Evolutionary conservation across 2,329 filamentous ascomycete genomes (phyloP).

Genomic region (Rutstroemia sp.): DNA sequence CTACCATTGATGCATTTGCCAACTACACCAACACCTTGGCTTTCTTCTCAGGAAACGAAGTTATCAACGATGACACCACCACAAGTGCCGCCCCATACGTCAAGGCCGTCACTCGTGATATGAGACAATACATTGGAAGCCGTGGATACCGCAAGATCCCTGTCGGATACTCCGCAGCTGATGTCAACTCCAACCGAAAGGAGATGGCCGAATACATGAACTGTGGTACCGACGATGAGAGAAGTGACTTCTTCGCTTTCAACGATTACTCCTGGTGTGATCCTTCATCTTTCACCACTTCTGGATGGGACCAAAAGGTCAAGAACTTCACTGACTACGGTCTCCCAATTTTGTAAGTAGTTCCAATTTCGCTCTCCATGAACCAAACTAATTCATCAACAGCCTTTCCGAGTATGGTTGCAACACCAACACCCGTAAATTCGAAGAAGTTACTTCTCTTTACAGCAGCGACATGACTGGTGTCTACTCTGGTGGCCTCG

Average conservation of each 20-base stretch:
- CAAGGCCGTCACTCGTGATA: constrained; percentile 52
- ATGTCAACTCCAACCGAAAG: constrained; percentile 60
- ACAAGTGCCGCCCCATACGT: constrained; percentile 47
- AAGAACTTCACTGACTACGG: constrained; percentile 60
- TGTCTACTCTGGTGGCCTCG: constrained; percentile 91
- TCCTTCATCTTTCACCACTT: constrained; percentile 47
- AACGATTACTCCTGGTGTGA: constrained; percentile 64
- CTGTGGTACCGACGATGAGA: constrained; percentile 59
- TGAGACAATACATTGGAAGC: constrained; percentile 44
- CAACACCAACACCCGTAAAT: constrained; percentile 71
- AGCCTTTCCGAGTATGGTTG: constrained; percentile 85
- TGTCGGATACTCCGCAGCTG: constrained; percentile 55
- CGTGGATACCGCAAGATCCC: constrained; percentile 43
- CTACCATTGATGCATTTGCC: constrained; percentile 60
- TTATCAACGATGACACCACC: constrained; percentile 46
- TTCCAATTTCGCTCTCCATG: background rate
- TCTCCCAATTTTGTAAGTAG: constrained; percentile 45
- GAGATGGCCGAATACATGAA: constrained; percentile 68
- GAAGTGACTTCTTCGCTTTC: constrained; percentile 60
- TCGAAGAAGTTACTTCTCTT: constrained; percentile 69
- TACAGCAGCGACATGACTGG: constrained; percentile 77
- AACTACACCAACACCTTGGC: constrained; percentile 62
- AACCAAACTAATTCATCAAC: constrained; percentile 7
- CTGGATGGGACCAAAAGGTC: constrained; percentile 65
- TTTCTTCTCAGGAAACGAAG: constrained; percentile 54